These are phyloP conservation scores for Candida michaelii DNA, from an alignment of 805 yeast species.

Conservation along the genomic window DNA sequence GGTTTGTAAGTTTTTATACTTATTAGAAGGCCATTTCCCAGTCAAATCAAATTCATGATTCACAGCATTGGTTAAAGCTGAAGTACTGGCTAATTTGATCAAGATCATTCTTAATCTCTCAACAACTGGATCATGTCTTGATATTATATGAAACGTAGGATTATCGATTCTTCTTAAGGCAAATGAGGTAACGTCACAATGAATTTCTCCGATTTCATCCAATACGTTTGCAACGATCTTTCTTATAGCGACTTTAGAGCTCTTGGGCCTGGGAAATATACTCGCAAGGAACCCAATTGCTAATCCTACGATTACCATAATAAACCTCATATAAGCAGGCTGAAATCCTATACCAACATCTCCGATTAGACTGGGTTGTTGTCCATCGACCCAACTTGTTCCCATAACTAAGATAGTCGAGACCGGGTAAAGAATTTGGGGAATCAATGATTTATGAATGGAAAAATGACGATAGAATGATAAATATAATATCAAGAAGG, in stretches of 20 bases:
- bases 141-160: constrained; percentile 19
- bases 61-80: constrained; percentile 24
- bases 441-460: constrained; percentile 25
- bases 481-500: constrained; percentile 22
- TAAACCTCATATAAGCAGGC: constrained; percentile 27
- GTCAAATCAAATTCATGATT: constrained; percentile 28
- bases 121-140: constrained; percentile 22
- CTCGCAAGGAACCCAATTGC: constrained; percentile 30
- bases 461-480: constrained; percentile 32
- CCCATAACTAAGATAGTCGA: constrained; percentile 31
- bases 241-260: constrained; percentile 28
- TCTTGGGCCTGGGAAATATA: constrained; percentile 29
- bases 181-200: constrained; percentile 28
- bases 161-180: constrained; percentile 23
- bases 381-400: constrained; percentile 32
- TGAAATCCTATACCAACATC: constrained; percentile 29
- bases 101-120: constrained; percentile 22
- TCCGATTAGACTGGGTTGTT: constrained; percentile 15
- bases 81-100: constrained; percentile 21
- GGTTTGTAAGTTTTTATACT: constrained; percentile 23
- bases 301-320: constrained; percentile 30
- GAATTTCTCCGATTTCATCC: constrained; percentile 27
- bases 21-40: constrained; percentile 32
- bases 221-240: constrained; percentile 21
- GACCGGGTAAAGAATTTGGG: constrained; percentile 26